A percentile compares a stretch with the other conserved stretches of the same genome.
phyloP scores from a whole-genome alignment of 2,329 filamentous ascomycete species.

The Neofusicoccum umdonicola region DNA sequence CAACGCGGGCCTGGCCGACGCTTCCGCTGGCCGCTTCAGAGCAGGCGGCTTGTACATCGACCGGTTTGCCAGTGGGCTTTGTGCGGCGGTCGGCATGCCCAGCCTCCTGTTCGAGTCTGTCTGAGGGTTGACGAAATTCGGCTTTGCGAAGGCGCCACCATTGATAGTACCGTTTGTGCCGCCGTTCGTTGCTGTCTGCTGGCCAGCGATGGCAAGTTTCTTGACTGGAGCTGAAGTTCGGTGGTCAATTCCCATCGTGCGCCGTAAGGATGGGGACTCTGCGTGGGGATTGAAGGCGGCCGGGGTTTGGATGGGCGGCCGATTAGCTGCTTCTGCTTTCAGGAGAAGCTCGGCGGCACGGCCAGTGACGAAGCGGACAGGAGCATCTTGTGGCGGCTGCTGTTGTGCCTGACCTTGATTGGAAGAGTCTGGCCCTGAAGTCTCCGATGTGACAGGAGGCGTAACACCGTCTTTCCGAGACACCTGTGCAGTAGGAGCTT shows the following conservation, averaged over 20 bases:
- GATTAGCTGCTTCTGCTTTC: conserved; percentile 25
- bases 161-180: not conserved
- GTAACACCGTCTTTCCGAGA: conserved; percentile 2
- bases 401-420: conserved; percentile 23
- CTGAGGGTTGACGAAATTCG: conserved; percentile 50
- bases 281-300: conserved; percentile 48
- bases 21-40: conserved; percentile 23
- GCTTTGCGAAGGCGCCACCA: conserved; percentile 13
- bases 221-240: conserved; percentile 68
- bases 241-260: conserved; percentile 85
- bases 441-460: conserved; percentile 17
- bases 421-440: conserved; percentile 23
- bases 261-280: conserved; percentile 73
- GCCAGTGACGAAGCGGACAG: conserved; percentile 47
- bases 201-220: conserved; percentile 14
- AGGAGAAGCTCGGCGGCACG: conserved; percentile 44
- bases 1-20: conserved; percentile 32
- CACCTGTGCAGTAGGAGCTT: not conserved
- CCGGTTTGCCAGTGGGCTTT: conserved; percentile 45
- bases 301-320: conserved; percentile 30
- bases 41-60: conserved; percentile 46
- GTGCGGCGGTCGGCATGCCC: conserved; percentile 47
- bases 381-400: conserved; percentile 25
- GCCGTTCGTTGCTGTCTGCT: not conserved
- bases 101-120: conserved; percentile 47